phyloP scores from a whole-genome alignment of 73 alveolate species.

The Paramecium sexaurelia region DNA sequence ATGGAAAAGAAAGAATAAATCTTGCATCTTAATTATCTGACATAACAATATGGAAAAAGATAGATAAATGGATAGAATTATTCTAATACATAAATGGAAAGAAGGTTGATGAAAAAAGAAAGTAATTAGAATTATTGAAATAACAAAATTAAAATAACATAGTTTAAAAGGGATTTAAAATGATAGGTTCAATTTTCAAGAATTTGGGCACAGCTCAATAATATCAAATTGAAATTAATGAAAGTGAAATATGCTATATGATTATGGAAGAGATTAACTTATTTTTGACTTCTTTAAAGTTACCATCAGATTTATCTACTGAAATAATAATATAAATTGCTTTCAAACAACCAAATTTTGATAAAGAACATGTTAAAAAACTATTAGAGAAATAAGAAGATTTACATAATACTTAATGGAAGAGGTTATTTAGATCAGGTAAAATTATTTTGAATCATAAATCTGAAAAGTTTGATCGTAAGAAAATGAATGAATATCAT shows the following conservation, averaged over 20 bases:
- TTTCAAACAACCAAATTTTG: not conserved
- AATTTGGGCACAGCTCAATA: not conserved
- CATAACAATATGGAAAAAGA: not conserved
- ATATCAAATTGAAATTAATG: constrained; percentile 20
- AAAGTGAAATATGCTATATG: constrained; percentile 49
- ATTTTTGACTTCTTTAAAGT: constrained; percentile 26
- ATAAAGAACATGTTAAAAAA: constrained; percentile 55
- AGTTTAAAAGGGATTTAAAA: constrained; percentile 50
- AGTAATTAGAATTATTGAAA: not conserved
- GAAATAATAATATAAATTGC: constrained; percentile 60
- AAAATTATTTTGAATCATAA: constrained; percentile 4
- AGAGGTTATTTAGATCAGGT: constrained; percentile 19
- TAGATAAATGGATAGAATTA: constrained; percentile 51
- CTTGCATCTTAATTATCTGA: constrained; percentile 48
- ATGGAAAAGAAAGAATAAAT: not conserved
- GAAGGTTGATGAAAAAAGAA: constrained; percentile 62
- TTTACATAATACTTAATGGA: constrained; percentile 49
- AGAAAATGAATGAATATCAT: not conserved
- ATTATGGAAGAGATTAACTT: constrained; percentile 57
- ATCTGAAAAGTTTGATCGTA: constrained; percentile 52
- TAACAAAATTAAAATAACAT: constrained; percentile 16
- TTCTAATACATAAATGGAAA: constrained; percentile 37
- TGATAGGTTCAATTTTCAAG: constrained; percentile 31
- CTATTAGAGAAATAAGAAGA: constrained; percentile 62
- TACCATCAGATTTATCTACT: constrained; percentile 46